Conservation (phyloP, 768 basidiomycete genomes). For the Gloeopeniophorella convolvens region DNA sequence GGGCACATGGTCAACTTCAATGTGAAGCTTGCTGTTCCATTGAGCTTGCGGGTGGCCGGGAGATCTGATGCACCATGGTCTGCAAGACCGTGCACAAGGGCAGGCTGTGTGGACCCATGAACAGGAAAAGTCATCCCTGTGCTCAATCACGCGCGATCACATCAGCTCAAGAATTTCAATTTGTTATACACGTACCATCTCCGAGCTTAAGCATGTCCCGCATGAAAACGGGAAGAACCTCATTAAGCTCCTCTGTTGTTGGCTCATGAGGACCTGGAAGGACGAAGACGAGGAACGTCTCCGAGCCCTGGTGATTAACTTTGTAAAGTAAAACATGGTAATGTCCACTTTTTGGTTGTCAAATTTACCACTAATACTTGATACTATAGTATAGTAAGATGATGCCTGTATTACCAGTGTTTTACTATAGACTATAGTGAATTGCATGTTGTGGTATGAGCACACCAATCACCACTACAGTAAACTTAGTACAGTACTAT, state of each 20-base stretch:
- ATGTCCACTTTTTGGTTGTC: too few relatives aligned
- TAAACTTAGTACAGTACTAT: too few relatives aligned
- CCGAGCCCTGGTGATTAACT: too few relatives aligned
- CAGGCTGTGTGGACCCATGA: neutral
- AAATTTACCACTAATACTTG: too few relatives aligned
- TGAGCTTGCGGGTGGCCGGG: conserved; percentile 21
- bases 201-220: conserved; percentile 11
- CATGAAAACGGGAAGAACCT: conserved; percentile 15
- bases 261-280: conserved; percentile 26
- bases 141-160: too few relatives aligned
- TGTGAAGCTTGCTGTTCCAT: conserved; percentile 7
- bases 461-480: too few relatives aligned
- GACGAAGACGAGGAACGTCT: conserved; percentile 16
- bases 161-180: too few relatives aligned
- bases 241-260: conserved; percentile 12
- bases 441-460: too few relatives aligned
- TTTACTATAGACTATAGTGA: too few relatives aligned
- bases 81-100: conserved; percentile 10
- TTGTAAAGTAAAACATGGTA: too few relatives aligned
- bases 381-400: too few relatives aligned
- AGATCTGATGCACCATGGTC: conserved; percentile 20
- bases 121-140: neutral
- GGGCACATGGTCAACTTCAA: conserved; percentile 14
- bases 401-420: too few relatives aligned
- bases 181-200: conserved; percentile 9